Base-by-base conservation (phyloP, 2,329 filamentous ascomycete genomes). In the Thelonectria blattea region DNA sequence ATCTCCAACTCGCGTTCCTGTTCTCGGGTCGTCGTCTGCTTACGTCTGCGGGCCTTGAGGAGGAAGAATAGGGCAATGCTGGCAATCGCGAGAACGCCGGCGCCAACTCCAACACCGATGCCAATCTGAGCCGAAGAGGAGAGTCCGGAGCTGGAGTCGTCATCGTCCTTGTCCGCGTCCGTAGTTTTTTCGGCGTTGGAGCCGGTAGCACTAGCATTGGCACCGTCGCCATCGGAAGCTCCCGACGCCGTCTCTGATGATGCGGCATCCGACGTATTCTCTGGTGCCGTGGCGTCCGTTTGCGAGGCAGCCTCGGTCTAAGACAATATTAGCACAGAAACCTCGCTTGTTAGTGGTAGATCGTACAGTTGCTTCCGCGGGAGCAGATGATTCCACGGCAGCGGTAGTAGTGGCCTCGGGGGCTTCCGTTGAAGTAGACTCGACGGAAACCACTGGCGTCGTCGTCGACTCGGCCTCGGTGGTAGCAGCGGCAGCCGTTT, bases 61-160 rank as follows among this genome's bases (percentile, higher is more conserved):
- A 71, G 69, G 17, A 81, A 62, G 56, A 74, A 81, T 47, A 78
- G 66, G 5, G 72, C 78, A 9, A 81, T 64, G 7, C 77, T 74
- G 6, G 73, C 68, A 46, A 80, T 64, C 18, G 77, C 77, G 11
- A 81, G 69, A 6, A 75, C 76, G n/a, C 71, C 79, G 14, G 77
- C 77, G 20, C 75, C 79, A 27, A 78, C 75, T 45, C 80, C 81
- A 46, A 83, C 75, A 30, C 80, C 81, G 57, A 85, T 81, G 9
- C 83, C 83, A 45, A 79, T 78, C 58, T 82, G 79, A 11, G 79
- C 81, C 7, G 76, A 77, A 3, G 76, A 60, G 18, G 68, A 68
- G 46, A 72, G 53, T 22, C 67, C 66, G 22, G 56, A 63, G 15
- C 54, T 62, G 27, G 61, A 63, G 17, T 66, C 59, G n/a, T 66